A percentile compares a stretch with the other conserved stretches of the same genome.
Evolutionary conservation across 305 asterid genomes (phyloP).

Genomic region (Rubia peregrina): DNA sequence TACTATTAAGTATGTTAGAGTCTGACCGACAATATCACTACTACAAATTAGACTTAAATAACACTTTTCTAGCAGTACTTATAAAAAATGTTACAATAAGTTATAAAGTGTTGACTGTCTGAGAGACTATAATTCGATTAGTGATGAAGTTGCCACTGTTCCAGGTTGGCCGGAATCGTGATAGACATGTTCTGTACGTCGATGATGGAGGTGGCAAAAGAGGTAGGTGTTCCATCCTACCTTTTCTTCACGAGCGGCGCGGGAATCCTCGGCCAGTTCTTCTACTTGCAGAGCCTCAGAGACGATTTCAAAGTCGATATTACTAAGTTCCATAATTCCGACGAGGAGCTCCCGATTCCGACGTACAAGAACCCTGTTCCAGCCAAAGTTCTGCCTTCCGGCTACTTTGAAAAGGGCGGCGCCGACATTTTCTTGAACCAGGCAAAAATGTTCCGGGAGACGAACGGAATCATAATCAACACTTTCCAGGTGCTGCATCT

Average conservation of each 20-base stretch:
- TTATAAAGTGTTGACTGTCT: too few species aligned
- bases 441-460: background rate
- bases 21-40: too few species aligned
- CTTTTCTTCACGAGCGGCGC: conserved; percentile 20
- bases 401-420: conserved; percentile 6
- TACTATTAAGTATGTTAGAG: too few species aligned
- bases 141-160: too few species aligned
- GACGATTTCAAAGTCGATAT: conserved; percentile 10
- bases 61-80: too few species aligned
- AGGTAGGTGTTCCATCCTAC: conserved; percentile 20
- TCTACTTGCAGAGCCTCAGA: conserved; percentile 12
- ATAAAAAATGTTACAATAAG: too few species aligned
- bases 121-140: background rate
- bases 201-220: conserved; percentile 23
- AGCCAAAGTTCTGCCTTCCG: conserved; percentile 25
- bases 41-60: too few species aligned
- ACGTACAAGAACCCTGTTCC: conserved; percentile 29
- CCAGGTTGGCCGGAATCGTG: conserved; percentile 7
- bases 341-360: conserved; percentile 9
- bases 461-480: conserved; percentile 4
- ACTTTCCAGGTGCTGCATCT: conserved; percentile 10
- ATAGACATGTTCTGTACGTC: conserved; percentile 19
- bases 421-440: background rate
- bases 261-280: conserved; percentile 17
- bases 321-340: conserved; percentile 8